Evolutionary conservation across 352 stramenopile genomes (phyloP), one percentile per base, ranked within the genome.

Genomic region (Globisporangium cederbergense): DNA sequence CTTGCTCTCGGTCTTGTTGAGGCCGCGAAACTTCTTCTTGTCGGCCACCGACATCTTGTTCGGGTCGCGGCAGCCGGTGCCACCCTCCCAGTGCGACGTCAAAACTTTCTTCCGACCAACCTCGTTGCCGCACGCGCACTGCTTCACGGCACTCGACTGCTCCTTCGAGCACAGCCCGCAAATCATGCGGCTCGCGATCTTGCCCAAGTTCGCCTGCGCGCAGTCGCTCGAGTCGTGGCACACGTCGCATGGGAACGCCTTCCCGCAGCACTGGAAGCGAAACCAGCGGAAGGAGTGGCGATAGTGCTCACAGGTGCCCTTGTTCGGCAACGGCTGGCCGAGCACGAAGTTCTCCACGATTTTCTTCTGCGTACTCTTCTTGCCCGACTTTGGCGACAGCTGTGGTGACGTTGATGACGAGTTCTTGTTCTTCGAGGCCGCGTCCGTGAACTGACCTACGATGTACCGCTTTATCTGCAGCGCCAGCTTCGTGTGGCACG

Each of bases 211-310:
- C 13, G 86, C 84, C 52, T 89, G 63, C 6, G 61, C 65, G n/a
- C 85, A 92, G 42, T 91, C 75, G 58, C 81, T 91, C 16, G 73
- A 72, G 56, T 90, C 81, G 62, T 95, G 86, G 56, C 86, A 95
- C 22, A 93, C 83, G 62, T 95, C 86, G 53, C 86, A 95, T 0
- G 84, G 78, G 58, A 92, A 91, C 11, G 77, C 75, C 59, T 91
- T 93, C 22, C 85, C 85, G 49, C 86, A 95, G 72, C 86, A 95
- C 60, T 93, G 86, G 66, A 95, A 95, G 22, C 84, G 78, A 67
- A 95, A 92, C 86, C 86, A 95, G 5, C 86, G 84, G 16, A 79
- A 65, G 46, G 86, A 95, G 60, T 91, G 79, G 54, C 82, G 83
- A 64, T 93, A 95, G 68, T 95, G 86, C 16, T 89, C 76, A 34